These are phyloP conservation scores for Kodamaea leandrae DNA, from an alignment of 805 yeast genomes.

Conservation along the genomic window DNA sequence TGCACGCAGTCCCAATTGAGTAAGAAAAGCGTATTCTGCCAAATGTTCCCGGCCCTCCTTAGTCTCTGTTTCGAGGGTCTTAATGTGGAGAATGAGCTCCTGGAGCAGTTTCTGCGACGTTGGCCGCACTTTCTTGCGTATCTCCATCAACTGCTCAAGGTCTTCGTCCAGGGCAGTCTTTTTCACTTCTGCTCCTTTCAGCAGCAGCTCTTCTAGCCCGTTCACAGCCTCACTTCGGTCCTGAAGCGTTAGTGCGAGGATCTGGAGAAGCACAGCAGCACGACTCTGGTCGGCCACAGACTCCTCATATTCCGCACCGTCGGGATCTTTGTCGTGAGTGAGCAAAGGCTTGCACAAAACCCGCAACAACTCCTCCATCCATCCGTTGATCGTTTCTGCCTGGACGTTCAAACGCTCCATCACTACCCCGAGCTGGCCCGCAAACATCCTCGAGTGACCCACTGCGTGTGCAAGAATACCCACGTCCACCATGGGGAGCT, in stretches of 20 bases:
- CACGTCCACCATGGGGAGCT: constrained; percentile 26
- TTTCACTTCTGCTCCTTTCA: constrained; percentile 1
- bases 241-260: constrained; percentile 40
- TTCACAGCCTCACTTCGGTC: constrained; percentile 34
- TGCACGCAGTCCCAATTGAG: constrained; percentile 20
- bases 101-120: constrained; percentile 31
- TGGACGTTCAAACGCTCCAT: constrained; percentile 48
- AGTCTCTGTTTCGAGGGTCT: constrained; percentile 26
- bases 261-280: constrained; percentile 56
- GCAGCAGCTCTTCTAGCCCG: constrained; percentile 26
- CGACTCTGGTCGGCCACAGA: constrained; percentile 75
- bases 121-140: not conserved
- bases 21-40: constrained; percentile 20
- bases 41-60: constrained; percentile 16
- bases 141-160: not conserved
- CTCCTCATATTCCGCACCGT: constrained; percentile 75
- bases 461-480: not conserved
- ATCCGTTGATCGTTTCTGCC: constrained; percentile 47
- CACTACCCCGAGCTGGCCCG: constrained; percentile 18
- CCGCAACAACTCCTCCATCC: constrained; percentile 45
- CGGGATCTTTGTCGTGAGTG: constrained; percentile 46
- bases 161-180: not conserved
- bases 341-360: constrained; percentile 51
- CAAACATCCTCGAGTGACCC: constrained; percentile 20
- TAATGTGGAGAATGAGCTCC: constrained; percentile 29